phyloP scores from a whole-genome alignment of 805 yeast species.

The Gaillardinia entomophila region DNA sequence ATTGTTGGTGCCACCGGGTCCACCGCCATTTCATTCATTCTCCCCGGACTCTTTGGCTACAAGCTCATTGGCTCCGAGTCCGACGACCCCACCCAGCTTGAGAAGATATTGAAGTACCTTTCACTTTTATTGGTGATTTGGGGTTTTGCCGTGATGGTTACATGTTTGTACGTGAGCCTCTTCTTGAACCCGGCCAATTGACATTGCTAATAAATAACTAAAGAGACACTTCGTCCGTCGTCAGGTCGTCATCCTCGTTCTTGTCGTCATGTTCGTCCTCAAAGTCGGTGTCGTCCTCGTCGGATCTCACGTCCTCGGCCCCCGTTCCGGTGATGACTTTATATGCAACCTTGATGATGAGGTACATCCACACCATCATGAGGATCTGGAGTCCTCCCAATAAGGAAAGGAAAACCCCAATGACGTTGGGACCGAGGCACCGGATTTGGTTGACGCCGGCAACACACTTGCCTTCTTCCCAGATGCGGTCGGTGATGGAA shows the following conservation, averaged over 20 bases:
- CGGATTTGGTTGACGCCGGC: slow-evolving; percentile 29
- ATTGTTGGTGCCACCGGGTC: slow-evolving; percentile 93
- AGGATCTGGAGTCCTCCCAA: slow-evolving; percentile 63
- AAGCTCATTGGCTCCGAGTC: slow-evolving; percentile 54
- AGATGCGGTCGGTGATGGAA: slow-evolving; percentile 32
- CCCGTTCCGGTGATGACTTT: slow-evolving; percentile 65
- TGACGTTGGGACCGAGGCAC: slow-evolving; percentile 45
- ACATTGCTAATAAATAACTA: no score
- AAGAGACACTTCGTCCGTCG: no score
- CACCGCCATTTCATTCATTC: slow-evolving; percentile 81
- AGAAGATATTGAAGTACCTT: slow-evolving; percentile 33
- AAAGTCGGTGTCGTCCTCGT: slow-evolving; percentile 54
- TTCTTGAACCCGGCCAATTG: no score
- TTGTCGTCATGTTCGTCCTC: slow-evolving; percentile 17
- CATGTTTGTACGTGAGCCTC: slow-evolving; percentile 41
- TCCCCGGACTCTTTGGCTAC: slow-evolving; percentile 85
- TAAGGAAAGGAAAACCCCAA: slow-evolving; percentile 47
- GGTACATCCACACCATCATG: slow-evolving; percentile 66
- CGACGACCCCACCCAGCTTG: slow-evolving; percentile 18
- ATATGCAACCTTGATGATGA: slow-evolving; percentile 64
- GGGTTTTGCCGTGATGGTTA: slow-evolving; percentile 66
- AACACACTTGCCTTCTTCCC: slow-evolving; percentile 41
- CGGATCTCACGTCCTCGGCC: slow-evolving; percentile 87
- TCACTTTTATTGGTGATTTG: slow-evolving; percentile 55
- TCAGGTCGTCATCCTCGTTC: no score